Conservation (phyloP, 805 yeast species). For the Metschnikowia lunata region DNA sequence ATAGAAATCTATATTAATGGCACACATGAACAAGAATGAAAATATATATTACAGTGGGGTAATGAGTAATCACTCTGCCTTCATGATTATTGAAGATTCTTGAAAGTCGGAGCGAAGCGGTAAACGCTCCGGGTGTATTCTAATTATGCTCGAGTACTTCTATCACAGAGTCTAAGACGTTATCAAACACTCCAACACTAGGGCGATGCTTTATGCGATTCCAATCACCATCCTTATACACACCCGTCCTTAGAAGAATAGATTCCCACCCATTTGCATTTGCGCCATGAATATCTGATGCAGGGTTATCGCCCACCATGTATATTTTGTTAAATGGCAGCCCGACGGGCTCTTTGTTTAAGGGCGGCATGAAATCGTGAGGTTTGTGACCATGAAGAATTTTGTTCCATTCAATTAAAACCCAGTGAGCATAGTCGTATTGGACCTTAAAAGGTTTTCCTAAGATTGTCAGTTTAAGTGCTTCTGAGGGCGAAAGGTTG, state of each 20-base stretch:
- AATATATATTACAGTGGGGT: too few species aligned
- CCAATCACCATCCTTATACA: conserved; percentile 61
- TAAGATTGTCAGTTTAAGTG: conserved; percentile 51
- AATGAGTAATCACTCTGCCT: too few species aligned
- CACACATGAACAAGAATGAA: too few species aligned
- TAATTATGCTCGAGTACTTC: conserved; percentile 11
- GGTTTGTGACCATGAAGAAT: conserved; percentile 25
- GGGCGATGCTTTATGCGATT: conserved; percentile 38
- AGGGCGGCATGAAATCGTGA: conserved; percentile 32
- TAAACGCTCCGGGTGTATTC: too few species aligned
- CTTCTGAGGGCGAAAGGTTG: conserved; percentile 29
- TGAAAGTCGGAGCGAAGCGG: too few species aligned
- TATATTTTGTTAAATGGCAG: conserved; percentile 54
- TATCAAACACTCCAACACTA: conserved; percentile 45
- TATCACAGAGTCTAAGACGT: conserved; percentile 45
- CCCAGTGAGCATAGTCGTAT: conserved; percentile 77
- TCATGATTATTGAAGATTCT: too few species aligned
- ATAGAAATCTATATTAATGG: too few species aligned
- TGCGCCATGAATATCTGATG: conserved; percentile 88
- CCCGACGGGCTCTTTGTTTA: conserved; percentile 35
- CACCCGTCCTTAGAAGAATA: conserved; percentile 83
- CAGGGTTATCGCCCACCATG: conserved; percentile 98
- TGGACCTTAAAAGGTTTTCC: conserved; percentile 83
- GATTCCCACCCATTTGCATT: conserved; percentile 85
- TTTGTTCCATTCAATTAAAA: conserved; percentile 53